These are phyloP conservation scores for Gardenia jasminoides DNA, from an alignment of 257 asterid genomes.

Conservation along the genomic window DNA sequence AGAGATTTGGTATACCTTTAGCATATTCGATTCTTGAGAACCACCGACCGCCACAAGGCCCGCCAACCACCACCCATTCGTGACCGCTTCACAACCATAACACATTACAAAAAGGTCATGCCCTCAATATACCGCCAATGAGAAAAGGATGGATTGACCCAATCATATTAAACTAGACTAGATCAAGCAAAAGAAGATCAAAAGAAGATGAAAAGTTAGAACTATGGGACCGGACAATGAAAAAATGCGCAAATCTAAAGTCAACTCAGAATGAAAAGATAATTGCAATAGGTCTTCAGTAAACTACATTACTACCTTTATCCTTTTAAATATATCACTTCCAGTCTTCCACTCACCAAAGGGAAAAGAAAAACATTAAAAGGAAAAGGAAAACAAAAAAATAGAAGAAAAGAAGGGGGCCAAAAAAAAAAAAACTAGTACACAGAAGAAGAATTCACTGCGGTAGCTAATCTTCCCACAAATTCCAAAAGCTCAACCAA, in stretches of 20 bases:
- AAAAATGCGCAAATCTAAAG: neutral
- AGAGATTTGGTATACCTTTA: too few relatives aligned
- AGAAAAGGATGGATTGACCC: too few relatives aligned
- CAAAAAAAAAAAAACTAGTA: too few relatives aligned
- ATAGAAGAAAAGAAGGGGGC: too few relatives aligned
- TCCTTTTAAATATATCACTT: neutral
- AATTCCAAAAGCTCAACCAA: neutral
- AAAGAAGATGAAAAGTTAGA: neutral
- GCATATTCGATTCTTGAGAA: too few relatives aligned
- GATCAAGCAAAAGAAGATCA: neutral
- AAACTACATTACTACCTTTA: neutral
- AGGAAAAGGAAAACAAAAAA: neutral
- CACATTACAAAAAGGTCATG: too few relatives aligned
- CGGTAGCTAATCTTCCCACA: slow-evolving; percentile 13
- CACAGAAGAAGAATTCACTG: neutral
- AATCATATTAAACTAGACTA: too few relatives aligned
- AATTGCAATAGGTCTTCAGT: neutral
- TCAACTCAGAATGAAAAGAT: neutral
- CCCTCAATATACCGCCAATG: too few relatives aligned
- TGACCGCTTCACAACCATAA: too few relatives aligned
- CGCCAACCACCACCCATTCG: too few relatives aligned
- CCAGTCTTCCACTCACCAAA: neutral
- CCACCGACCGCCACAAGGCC: too few relatives aligned
- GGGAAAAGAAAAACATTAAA: neutral
- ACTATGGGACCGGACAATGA: too few relatives aligned